Evolutionary conservation across 768 basidiomycete species (phyloP).

Genomic region (Epithele typhae): DNA sequence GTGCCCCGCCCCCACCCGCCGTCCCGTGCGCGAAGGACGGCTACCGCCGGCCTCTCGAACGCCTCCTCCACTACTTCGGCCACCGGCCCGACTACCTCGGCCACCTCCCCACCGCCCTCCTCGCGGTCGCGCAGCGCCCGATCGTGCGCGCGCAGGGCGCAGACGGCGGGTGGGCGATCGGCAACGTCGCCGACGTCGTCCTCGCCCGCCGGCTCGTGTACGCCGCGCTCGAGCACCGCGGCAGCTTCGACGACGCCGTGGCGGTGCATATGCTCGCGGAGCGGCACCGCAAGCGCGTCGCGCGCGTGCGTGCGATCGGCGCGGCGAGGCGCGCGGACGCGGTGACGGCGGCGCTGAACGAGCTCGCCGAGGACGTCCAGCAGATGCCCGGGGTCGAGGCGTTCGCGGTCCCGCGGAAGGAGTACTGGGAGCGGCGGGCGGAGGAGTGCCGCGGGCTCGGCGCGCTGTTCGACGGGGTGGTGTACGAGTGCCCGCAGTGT

Average conservation of each 20-base stretch:
- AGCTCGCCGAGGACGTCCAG: background rate
- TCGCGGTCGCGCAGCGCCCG: constrained; percentile 15
- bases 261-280: background rate
- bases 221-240: constrained; percentile 12
- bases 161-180: constrained; percentile 9
- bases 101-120: constrained; percentile 14
- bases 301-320: background rate
- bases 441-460: constrained; percentile 1
- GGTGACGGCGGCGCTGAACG: background rate
- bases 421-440: constrained; percentile 14
- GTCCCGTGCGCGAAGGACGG: background rate
- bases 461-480: background rate
- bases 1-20: no score
- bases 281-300: background rate
- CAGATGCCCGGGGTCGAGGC: constrained; percentile 1
- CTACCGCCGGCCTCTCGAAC: background rate
- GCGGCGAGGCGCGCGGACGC: background rate
- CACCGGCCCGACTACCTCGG: no score
- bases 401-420: constrained; percentile 6
- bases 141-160: constrained; percentile 13
- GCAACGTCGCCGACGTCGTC: constrained; percentile 18
- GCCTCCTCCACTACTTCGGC: constrained; percentile 2
- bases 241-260: background rate
- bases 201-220: constrained; percentile 18
- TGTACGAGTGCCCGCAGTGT: constrained; percentile 13